These are phyloP conservation scores for Neophaeococcomyces aloes DNA, from an alignment of 2,329 filamentous ascomycete genomes.

Conservation along the genomic window DNA sequence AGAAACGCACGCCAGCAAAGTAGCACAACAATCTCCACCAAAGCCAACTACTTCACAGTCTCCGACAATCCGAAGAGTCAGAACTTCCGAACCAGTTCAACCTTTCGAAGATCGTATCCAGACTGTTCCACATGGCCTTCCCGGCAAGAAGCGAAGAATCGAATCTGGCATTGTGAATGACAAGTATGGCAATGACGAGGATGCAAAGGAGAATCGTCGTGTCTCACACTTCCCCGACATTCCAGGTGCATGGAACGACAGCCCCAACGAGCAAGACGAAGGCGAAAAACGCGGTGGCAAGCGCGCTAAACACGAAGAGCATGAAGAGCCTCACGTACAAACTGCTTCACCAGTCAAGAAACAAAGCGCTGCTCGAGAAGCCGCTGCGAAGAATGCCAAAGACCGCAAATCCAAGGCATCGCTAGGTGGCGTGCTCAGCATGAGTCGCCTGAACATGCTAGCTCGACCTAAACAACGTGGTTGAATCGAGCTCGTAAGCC, in stretches of 20 bases:
- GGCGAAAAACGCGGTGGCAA: conserved; percentile 19
- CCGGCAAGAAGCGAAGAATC: conserved; percentile 26
- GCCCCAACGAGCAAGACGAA: conserved; percentile 14
- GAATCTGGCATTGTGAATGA: conserved; percentile 17
- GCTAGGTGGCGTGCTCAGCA: conserved; percentile 28
- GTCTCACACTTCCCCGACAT: conserved; percentile 15
- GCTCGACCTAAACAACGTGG: conserved; percentile 33
- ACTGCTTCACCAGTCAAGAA: conserved; percentile 10
- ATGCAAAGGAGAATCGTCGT: conserved; percentile 18
- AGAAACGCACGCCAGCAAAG: conserved; percentile 11
- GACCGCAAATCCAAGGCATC: conserved; percentile 17
- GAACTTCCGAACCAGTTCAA: conserved; percentile 25
- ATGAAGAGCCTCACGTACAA: conserved; percentile 7
- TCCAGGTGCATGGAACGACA: conserved; percentile 20
- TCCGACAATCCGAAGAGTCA: conserved; percentile 33
- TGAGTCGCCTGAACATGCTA: conserved; percentile 40
- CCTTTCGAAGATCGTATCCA: conserved; percentile 21
- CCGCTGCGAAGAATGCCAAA: conserved; percentile 17
- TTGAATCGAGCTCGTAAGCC: conserved; percentile 5
- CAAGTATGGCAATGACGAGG: conserved; percentile 13
- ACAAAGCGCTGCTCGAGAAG: conserved; percentile 17
- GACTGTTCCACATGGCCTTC: conserved; percentile 22
- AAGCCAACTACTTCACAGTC: conserved; percentile 29
- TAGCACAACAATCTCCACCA: conserved; percentile 14
- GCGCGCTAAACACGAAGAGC: conserved; percentile 5